Base-by-base conservation (phyloP, 768 basidiomycete genomes). In the Lactifluus subvellereus region DNA sequence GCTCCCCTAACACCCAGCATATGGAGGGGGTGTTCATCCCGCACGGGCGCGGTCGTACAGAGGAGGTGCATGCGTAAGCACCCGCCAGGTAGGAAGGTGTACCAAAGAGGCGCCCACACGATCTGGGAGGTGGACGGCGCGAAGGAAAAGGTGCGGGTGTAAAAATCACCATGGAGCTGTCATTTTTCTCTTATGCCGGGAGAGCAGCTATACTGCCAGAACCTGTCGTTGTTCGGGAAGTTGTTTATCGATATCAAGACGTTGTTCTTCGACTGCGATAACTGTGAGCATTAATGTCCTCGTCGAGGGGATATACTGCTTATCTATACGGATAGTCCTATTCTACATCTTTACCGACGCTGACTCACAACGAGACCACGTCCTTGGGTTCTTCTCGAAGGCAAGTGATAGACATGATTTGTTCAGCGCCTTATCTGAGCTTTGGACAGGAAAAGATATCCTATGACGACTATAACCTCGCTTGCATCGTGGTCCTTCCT, bases 241-340 rank as follows among this genome's bases (percentile, higher is more conserved):
- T 79, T 98, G n/a, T 98, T 99, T 73, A 98, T 98, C 70, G 97
- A 98, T 70, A 89, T 95, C 66, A 99, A 99, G 76, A 96, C 95
- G 11, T 76, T 95, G 16, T 95, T 91, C 74, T 96, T 93, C 70
- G 92, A 95, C 69, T 86, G 84, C 62, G 89, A 92, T 67, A 90
- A 89, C 69, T 91, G 92, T 91, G 66, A 64, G 88, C 69, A 3
- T 22, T 13, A 20, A 32, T n/a, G 4, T 38, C 32, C 22, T 6
- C 48, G 38, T 50, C n/a, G n/a, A 32, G 6, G 18, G 32, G 43
- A 13, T 22, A 52, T n/a, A 56, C 7, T 61, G 27, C 57, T 62
- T 52, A 66, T 38, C 20, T 22, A 18, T 32, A 8, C 8, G 52
- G 9, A 38, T 70, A 91, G 91, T 98, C 74, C 74, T 91, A 45